Conservation (phyloP, 371 early-diverging fungal species). For the Lichtheimia ornata region DNA sequence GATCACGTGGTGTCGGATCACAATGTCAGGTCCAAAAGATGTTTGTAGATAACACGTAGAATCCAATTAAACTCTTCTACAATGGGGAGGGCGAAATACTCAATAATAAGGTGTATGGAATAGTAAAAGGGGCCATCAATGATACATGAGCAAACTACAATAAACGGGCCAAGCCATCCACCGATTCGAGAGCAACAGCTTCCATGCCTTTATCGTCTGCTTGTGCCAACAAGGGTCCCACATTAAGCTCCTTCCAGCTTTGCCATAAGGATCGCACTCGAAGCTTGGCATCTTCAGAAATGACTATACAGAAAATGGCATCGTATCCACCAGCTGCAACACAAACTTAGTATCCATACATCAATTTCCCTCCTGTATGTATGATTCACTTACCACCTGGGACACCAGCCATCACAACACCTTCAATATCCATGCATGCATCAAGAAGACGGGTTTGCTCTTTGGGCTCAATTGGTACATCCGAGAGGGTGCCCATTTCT, state of each 20-base stretch:
- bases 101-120: no score
- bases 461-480: conserved; percentile 89
- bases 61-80: no score
- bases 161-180: conserved; percentile 27
- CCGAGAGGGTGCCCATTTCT: conserved; percentile 69
- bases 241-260: conserved; percentile 71
- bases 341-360: not conserved
- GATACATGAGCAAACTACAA: no score
- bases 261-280: conserved; percentile 67
- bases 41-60: no score
- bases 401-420: conserved; percentile 90
- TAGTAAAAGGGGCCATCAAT: no score
- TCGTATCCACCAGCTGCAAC: conserved; percentile 92
- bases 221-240: conserved; percentile 74
- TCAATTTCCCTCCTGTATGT: no score
- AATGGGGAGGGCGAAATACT: no score
- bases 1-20: no score
- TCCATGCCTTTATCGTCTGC: conserved; percentile 56
- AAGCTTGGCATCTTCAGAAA: conserved; percentile 50
- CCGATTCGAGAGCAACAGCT: conserved; percentile 17
- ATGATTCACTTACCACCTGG: conserved; percentile 75
- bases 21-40: no score
- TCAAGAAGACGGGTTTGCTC: conserved; percentile 86
- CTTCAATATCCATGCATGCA: conserved; percentile 71
- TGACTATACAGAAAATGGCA: conserved; percentile 88